These are phyloP conservation scores for Podila verticillata DNA, from an alignment of 192 early-diverging fungal species.

Conservation along the genomic window DNA sequence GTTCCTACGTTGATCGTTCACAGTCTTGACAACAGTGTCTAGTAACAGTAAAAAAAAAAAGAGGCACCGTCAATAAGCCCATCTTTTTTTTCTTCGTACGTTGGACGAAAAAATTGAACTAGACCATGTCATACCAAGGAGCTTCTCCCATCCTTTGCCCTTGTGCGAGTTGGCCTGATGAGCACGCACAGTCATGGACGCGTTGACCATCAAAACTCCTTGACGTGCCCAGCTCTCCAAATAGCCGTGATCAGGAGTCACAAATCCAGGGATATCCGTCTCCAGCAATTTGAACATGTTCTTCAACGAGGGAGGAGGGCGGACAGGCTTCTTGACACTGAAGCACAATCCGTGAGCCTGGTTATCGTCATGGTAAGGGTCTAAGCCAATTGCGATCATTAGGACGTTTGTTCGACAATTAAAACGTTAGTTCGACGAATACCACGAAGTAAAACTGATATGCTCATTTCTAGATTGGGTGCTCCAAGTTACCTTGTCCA, in stretches of 20 bases:
- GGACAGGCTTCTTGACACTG: conserved; percentile 83
- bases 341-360: conserved; percentile 95
- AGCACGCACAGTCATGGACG: conserved; percentile 85
- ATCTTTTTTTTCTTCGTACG: too few relatives aligned
- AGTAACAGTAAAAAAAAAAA: not conserved
- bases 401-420: not conserved
- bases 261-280: conserved; percentile 76
- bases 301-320: conserved; percentile 83
- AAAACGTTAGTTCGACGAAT: too few relatives aligned
- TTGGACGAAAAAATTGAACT: not conserved
- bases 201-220: conserved; percentile 92
- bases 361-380: conserved; percentile 72
- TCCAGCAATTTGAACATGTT: conserved; percentile 92
- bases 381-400: conserved; percentile 34
- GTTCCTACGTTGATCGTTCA: conserved; percentile 66
- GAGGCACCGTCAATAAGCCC: too few relatives aligned
- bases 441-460: too few relatives aligned
- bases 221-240: conserved; percentile 84
- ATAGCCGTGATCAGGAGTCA: conserved; percentile 79
- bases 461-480: too few relatives aligned
- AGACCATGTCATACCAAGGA: conserved; percentile 64
- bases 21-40: conserved; percentile 80
- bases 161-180: conserved; percentile 85
- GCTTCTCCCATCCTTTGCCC: conserved; percentile 83
- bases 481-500: conserved; percentile 78